A percentile compares a stretch with the other conserved stretches of the same genome.
Conservation (phyloP, 768 basidiomycete species). For the Phaffia tasmanica region DNA sequence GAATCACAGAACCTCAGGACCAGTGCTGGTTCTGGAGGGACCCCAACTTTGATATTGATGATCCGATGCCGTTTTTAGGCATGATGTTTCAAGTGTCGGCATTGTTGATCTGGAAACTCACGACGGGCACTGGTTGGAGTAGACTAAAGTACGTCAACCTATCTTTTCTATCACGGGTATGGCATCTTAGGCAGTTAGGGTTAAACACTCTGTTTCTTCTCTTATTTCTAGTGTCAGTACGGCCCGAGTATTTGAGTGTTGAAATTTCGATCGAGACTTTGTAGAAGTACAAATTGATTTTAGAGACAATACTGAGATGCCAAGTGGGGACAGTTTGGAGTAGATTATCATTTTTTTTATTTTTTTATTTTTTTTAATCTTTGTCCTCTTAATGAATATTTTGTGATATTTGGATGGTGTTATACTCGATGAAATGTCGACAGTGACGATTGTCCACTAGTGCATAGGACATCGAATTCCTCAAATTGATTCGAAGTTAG, state of each 20-base stretch:
- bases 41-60: conserved; percentile 35
- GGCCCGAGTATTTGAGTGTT: conserved; percentile 26
- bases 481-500: too few species aligned
- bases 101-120: conserved; percentile 28
- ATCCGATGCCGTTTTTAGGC: conserved; percentile 36
- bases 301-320: too few species aligned
- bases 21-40: conserved; percentile 30
- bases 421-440: too few species aligned
- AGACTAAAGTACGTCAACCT: conserved; percentile 30
- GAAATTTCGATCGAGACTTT: background rate
- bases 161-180: conserved; percentile 9
- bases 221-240: conserved; percentile 26
- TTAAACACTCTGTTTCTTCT: background rate
- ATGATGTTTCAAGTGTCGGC: conserved; percentile 36
- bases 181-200: too few species aligned
- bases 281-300: too few species aligned
- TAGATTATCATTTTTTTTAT: background rate
- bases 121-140: conserved; percentile 34
- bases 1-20: conserved; percentile 28
- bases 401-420: too few species aligned
- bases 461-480: too few species aligned
- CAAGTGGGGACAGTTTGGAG: too few species aligned
- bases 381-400: too few species aligned
- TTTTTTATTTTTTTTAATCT: too few species aligned
- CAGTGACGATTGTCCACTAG: too few species aligned